Base-by-base conservation (phyloP, 1,284 basidiomycete species). In the Leccinum ponderosum region DNA sequence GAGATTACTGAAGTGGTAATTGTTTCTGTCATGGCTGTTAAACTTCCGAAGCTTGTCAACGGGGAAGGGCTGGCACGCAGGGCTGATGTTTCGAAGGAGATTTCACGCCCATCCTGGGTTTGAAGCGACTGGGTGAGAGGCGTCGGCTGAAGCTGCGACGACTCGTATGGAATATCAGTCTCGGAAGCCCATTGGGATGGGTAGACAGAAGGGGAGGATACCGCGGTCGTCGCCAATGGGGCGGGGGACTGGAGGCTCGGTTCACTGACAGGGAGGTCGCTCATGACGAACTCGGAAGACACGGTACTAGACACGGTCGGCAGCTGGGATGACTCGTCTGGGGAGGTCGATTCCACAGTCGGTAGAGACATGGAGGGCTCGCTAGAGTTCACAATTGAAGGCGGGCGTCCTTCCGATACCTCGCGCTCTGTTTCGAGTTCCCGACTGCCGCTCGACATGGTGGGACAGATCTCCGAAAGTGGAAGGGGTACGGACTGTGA, bases 131-230 rank as follows among this genome's bases (percentile, higher is more conserved):
- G 78, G 3, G 87, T 74, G 14, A 88, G 87, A 22, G 87, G 88
- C 0, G 89, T 90, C 0, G 89, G 86, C 9, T 77, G 78, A 20
- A 92, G 75, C n/a, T 87, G 74, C 0, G 87, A 87, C 0, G 89
- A 89, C 37, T 91, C 89, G 64, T 87, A 92, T 0, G 89, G 88
- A 9, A 77, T 66, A 62, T 89, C 83, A 0, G 85, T 85, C 65
- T 86, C 85, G 4, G 80, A 74, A 7, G 80, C 83, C 87, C 87
- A 89, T 33, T 33, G 66, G 15, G 80, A 81, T 50, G 76, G 76
- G 14, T 75, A 77, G 53, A 83, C 64, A 9, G 78, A 77, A 17
- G 77, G 75, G 22, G 76, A 77, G 2, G 73, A 61, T 22, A 69
- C 69, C 5, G 71, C 64, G 29, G 61, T 72, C 14, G 64, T 27